These are phyloP conservation scores for Aegilops speltoides DNA, from an alignment of 176 grass and related monocot genomes.

Conservation along the genomic window DNA sequence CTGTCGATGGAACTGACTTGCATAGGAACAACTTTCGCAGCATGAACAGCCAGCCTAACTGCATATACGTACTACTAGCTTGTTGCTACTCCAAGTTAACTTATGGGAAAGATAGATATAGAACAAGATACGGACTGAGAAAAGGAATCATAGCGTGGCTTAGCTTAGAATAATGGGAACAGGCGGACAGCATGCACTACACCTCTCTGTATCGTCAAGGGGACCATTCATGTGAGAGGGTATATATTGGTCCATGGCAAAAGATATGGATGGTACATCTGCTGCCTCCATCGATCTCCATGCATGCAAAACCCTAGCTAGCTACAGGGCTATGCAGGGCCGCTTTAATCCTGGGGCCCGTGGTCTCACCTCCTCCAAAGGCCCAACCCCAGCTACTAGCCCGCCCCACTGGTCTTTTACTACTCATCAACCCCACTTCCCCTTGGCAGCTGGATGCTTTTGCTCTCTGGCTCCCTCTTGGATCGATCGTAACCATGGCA, in stretches of 20 bases:
- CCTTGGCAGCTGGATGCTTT: constrained; percentile 20
- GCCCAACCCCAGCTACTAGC: constrained; percentile 9
- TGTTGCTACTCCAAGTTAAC: constrained; percentile 39
- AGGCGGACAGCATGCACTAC: constrained; percentile 1
- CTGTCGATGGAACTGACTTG: neutral
- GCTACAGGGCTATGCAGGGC: constrained; percentile 41
- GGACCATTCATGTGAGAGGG: constrained; percentile 50
- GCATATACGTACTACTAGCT: neutral
- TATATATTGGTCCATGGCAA: constrained; percentile 41
- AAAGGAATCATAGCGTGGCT: neutral
- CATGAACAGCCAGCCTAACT: constrained; percentile 6
- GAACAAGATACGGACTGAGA: neutral
- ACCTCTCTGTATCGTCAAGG: constrained; percentile 9
- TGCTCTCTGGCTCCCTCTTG: neutral
- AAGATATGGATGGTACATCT: constrained; percentile 37
- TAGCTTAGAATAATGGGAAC: constrained; percentile 19
- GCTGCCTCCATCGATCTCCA: constrained; percentile 32
- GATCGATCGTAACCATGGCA: constrained; percentile 16
- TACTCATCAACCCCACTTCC: constrained; percentile 33
- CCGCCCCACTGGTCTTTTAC: constrained; percentile 35
- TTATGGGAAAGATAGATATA: constrained; percentile 2
- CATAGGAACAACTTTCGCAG: constrained; percentile 10
- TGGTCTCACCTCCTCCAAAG: constrained; percentile 8
- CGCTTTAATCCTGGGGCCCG: constrained; percentile 33
- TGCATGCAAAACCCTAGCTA: constrained; percentile 55